These are phyloP conservation scores for Medakamo hakoo DNA, from an alignment of 139 green algal species.

Conservation along the genomic window DNA sequence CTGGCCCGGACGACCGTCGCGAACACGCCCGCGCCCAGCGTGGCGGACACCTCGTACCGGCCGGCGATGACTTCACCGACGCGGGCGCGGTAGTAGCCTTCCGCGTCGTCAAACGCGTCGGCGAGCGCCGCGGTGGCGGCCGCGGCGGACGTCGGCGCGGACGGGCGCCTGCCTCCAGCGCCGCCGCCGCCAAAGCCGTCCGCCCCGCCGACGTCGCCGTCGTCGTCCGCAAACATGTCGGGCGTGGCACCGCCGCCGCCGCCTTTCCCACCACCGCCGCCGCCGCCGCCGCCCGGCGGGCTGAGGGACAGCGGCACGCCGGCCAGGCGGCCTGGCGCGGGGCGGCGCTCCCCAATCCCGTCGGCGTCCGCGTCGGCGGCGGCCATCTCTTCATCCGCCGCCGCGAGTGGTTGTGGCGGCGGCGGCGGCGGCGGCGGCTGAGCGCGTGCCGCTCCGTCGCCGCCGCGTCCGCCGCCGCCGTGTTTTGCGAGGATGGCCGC, in stretches of 20 bases:
- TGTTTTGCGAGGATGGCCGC: neutral
- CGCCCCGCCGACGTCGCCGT: conserved; percentile 1
- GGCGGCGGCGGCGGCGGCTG: too few relatives aligned
- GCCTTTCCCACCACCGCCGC: neutral
- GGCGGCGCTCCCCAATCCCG: too few relatives aligned
- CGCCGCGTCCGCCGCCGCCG: neutral
- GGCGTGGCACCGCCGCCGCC: too few relatives aligned
- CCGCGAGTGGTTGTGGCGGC: neutral
- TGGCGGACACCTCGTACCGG: conserved; percentile 55
- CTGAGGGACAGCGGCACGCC: neutral
- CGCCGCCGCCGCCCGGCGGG: too few relatives aligned
- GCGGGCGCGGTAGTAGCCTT: conserved; percentile 95
- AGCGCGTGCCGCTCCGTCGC: neutral
- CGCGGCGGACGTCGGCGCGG: neutral
- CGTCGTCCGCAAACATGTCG: neutral
- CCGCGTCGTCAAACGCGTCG: conserved; percentile 84
- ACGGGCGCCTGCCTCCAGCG: neutral
- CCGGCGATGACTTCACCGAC: conserved; percentile 75
- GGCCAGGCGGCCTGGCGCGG: too few relatives aligned
- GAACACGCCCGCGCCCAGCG: conserved; percentile 86
- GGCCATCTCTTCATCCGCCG: neutral
- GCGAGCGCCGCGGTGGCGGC: conserved; percentile 16
- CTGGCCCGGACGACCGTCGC: conserved; percentile 72
- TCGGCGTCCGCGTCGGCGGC: too few relatives aligned
- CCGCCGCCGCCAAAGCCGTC: neutral